Base-by-base conservation (phyloP, 2,329 filamentous ascomycete genomes). In the Pseudocercospora fuligena region DNA sequence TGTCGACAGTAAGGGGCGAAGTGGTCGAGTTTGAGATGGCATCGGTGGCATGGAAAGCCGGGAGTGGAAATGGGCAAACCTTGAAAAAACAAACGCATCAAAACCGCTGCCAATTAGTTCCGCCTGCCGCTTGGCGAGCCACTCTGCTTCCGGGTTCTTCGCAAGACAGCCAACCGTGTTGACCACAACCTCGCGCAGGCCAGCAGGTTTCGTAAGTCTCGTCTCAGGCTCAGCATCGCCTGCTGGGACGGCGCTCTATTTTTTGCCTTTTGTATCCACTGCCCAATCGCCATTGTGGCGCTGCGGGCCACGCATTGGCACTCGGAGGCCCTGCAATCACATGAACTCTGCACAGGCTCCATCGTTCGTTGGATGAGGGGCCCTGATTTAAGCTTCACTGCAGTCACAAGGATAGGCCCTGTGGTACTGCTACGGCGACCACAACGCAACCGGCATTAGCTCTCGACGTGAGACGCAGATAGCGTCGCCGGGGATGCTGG, bases 401-500 rank as follows among this genome's bases (percentile, higher is more conserved):
- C 56, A n/a, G 12, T 21, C 29, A 27, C 56, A 21, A 58, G 56
- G 56, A 58, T 58, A 40, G n/a, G 56, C 56, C 40, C 56, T 58
- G 46, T 61, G 59, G 40, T 23, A 46, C 57, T 46, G 27, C 57
- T 11, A 60, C 33, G 33, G 57, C 40, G 23, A 54, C 27, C 53
- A 59, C 51, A 56, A 57, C 51, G 46, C 31, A 29, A 16, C 54
- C 60, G 60, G 60, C 65, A 63, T 66, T 66, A 63, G 65, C 65
- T 60, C 36, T 46, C 36, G 33, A 40, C 33, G 53, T 64, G 61
- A 49, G 27, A 61, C 66, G 47, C 59, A 33, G 36, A 53, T 49
- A 61, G 59, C 40, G 60, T 43, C 19, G 33, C 21, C 59, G 66
- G 66, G 62, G 56, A 60, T 16, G 54, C 29, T 60, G 46, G 40